Conservation (phyloP, 169 alveolate species). For the Cardiosporidium cionae region DNA sequence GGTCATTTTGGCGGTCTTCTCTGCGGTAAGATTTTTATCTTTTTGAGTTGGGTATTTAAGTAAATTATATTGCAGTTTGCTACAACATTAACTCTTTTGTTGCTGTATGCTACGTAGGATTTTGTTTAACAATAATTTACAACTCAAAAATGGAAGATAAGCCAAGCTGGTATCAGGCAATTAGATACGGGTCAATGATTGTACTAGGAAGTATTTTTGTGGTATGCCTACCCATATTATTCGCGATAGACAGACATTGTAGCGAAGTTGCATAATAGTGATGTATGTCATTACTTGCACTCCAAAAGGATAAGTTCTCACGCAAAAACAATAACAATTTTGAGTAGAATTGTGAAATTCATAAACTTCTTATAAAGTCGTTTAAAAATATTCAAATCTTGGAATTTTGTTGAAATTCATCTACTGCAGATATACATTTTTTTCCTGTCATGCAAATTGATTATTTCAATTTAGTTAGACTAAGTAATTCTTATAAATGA, state of each 20-base stretch:
- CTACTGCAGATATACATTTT: too few relatives aligned
- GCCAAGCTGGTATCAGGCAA: constrained; percentile 52
- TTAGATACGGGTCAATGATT: constrained; percentile 2
- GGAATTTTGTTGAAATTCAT: too few relatives aligned
- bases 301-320: too few relatives aligned
- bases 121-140: constrained; percentile 50
- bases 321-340: too few relatives aligned
- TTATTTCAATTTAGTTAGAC: too few relatives aligned
- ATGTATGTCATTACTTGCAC: too few relatives aligned
- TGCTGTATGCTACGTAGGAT: constrained; percentile 32
- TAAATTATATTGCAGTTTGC: neutral
- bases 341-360: too few relatives aligned
- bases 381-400: too few relatives aligned
- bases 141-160: constrained; percentile 50
- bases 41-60: neutral
- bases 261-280: neutral
- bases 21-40: constrained; percentile 28
- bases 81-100: neutral
- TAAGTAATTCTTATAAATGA: too few relatives aligned
- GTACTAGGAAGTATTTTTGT: constrained; percentile 8
- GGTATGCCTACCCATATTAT: constrained; percentile 14
- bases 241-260: constrained; percentile 25
- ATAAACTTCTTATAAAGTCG: too few relatives aligned
- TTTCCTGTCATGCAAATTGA: too few relatives aligned
- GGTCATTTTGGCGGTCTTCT: constrained; percentile 70